Percentiles rank a stretch among this genome's conserved stretches.
These are phyloP conservation scores for Alectoria sarmentosa DNA, from an alignment of 495 filamentous ascomycete species.

Conservation along the genomic window DNA sequence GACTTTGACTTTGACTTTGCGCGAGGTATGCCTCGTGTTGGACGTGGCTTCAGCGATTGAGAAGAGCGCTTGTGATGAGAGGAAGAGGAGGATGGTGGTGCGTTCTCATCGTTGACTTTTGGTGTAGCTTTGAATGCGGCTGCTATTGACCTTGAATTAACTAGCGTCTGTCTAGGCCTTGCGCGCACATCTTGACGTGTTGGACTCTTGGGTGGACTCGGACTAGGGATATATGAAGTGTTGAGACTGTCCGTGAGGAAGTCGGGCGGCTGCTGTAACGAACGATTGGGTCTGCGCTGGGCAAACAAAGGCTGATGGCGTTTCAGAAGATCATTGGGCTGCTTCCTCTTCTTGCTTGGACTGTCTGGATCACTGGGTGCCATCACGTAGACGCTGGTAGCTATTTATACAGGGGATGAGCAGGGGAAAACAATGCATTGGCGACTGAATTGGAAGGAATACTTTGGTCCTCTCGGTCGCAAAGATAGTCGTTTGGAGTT, in stretches of 20 bases:
- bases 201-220: slow-evolving; percentile 20
- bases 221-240: slow-evolving; percentile 23
- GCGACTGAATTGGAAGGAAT: not conserved
- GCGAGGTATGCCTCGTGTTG: slow-evolving; percentile 7
- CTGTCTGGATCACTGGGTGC: slow-evolving; percentile 15
- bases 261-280: slow-evolving; percentile 26
- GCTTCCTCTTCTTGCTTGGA: slow-evolving; percentile 20
- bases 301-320: slow-evolving; percentile 26
- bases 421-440: not conserved
- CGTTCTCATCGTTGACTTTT: slow-evolving; percentile 16
- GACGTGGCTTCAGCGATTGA: slow-evolving; percentile 10
- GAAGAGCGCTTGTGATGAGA: slow-evolving; percentile 9
- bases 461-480: too few species aligned
- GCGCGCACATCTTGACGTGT: slow-evolving; percentile 16
- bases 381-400: slow-evolving; percentile 9
- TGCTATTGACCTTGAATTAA: slow-evolving; percentile 17
- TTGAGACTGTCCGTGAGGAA: slow-evolving; percentile 28
- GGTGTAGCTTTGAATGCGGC: slow-evolving; percentile 21
- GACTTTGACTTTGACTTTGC: slow-evolving; percentile 2
- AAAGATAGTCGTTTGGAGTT: not conserved
- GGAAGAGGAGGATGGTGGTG: slow-evolving; percentile 11
- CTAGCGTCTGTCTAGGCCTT: slow-evolving; percentile 20
- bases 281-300: slow-evolving; percentile 15
- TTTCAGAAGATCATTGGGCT: slow-evolving; percentile 16
- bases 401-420: not conserved